phyloP scores from a whole-genome alignment of 2,329 filamentous ascomycete species.

The Pseudogymnoascus sp. region DNA sequence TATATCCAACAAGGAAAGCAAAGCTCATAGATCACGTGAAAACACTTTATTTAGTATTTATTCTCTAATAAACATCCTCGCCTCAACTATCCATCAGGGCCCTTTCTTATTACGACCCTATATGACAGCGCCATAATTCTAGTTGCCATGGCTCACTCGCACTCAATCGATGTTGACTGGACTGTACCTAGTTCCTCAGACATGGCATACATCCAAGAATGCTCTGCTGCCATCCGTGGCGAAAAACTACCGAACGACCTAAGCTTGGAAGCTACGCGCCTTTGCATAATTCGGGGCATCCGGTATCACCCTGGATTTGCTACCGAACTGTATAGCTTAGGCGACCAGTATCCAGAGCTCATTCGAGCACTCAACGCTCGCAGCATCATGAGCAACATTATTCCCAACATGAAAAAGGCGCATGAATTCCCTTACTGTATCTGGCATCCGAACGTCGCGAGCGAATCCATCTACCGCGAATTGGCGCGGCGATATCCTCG shows the following conservation, averaged over 20 bases:
- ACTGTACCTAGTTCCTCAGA: too few species aligned
- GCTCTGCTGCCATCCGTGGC: slow-evolving; percentile 7
- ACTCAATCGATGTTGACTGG: too few species aligned
- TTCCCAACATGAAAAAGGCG: slow-evolving; percentile 27
- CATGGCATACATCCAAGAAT: slow-evolving; percentile 15
- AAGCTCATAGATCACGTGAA: too few species aligned
- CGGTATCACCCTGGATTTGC: not conserved
- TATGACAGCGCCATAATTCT: too few species aligned
- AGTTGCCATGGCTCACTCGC: too few species aligned
- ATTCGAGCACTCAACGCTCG: slow-evolving; percentile 30
- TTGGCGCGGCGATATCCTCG: slow-evolving; percentile 30
- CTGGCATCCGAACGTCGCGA: slow-evolving; percentile 36
- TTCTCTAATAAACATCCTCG: too few species aligned
- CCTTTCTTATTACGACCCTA: too few species aligned
- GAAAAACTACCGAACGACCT: not conserved
- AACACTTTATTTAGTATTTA: too few species aligned
- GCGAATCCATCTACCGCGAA: slow-evolving; percentile 17
- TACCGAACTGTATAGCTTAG: not conserved
- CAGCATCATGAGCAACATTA: slow-evolving; percentile 33
- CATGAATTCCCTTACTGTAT: slow-evolving; percentile 36
- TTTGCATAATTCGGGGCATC: not conserved
- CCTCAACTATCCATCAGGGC: too few species aligned
- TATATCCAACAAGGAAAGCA: too few species aligned
- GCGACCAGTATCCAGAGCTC: not conserved
- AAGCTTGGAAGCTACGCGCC: not conserved